Base-by-base conservation (phyloP, 805 yeast genomes). In the Candida railenensis region DNA sequence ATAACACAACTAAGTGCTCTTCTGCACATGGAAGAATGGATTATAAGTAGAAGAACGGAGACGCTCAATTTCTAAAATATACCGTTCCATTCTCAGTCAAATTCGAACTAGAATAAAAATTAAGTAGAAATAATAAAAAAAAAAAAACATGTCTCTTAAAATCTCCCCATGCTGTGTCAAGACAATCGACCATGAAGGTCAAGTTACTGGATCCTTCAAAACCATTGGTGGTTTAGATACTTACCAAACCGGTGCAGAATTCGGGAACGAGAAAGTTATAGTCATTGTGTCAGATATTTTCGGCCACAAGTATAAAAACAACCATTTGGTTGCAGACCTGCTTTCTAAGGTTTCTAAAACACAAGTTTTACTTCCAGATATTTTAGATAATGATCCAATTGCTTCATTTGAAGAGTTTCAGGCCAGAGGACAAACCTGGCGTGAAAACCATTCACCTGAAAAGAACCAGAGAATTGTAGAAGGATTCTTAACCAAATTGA, bases 281-380 rank as follows among this genome's bases (percentile, higher is more conserved):
- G 63, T 66, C 16, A 55, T 65, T 32, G 34, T 58, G 33, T 56
- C 67, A 34, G 71, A 65, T 40, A 50, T 63, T 45, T 60, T 47
- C 44, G 70, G 71, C 30, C 44, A 63, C 58, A 56, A 54, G 44
- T 34, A 37, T 25, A 34, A 57, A 48, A 66, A 65, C 53, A 54
- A 53, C 34, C 53, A 49, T 43, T 57, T 66, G 53, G 53, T 63
- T 37, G 71, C 69, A 9, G 69, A 66, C 48, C 47, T 52, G 33
- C 49, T 66, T 21, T 37, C 55, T 30, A 40, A 44, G 12, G 11
- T 37, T 14, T 46, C 48, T 5, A 43, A 49, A 12, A 51, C 59
- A 40, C 56, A 54, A 47, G 69, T 65, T 1, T 48, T 60, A 36
- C 37, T 65, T 39, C 71, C 71, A 11, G 71, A 66, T 51, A 54